These are phyloP conservation scores for Glonium stellatum DNA, from an alignment of 495 filamentous ascomycete genomes.

Conservation along the genomic window DNA sequence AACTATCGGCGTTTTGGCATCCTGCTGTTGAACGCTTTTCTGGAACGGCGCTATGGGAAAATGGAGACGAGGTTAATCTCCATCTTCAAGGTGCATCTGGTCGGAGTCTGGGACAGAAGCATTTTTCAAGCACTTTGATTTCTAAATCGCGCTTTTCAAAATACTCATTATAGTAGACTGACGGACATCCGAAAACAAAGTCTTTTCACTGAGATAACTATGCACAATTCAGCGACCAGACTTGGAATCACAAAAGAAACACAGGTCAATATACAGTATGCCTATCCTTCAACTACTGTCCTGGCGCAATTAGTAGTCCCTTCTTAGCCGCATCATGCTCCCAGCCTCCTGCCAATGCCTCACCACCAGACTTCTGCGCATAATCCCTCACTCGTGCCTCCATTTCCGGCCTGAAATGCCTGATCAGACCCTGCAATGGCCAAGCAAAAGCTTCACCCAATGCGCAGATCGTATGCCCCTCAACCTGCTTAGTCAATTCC, in stretches of 20 bases:
- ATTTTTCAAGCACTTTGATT: too few species aligned
- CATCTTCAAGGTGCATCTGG: too few species aligned
- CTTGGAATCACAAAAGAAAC: constrained; percentile 11
- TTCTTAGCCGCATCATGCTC: constrained; percentile 62
- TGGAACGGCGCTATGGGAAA: not conserved
- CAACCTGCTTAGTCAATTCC: constrained; percentile 97
- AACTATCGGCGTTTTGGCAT: not conserved
- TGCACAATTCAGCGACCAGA: constrained; percentile 20
- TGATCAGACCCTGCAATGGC: constrained; percentile 95
- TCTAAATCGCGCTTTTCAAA: too few species aligned
- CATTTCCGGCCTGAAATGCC: constrained; percentile 93
- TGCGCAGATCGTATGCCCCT: constrained; percentile 97
- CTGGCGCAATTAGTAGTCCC: constrained; percentile 81
- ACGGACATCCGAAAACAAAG: not conserved
- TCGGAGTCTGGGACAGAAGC: too few species aligned
- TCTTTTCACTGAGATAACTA: constrained; percentile 6
- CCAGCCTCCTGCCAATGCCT: constrained; percentile 83
- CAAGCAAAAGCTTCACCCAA: constrained; percentile 96
- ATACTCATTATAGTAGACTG: not conserved
- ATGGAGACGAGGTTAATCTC: too few species aligned
- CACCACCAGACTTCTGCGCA: constrained; percentile 58
- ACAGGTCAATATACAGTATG: constrained; percentile 15
- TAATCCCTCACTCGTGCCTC: constrained; percentile 80
- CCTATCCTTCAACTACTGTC: constrained; percentile 43
- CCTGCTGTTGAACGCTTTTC: not conserved